phyloP scores from a whole-genome alignment of 768 basidiomycete genomes.

The Gymnopilus junonius region DNA sequence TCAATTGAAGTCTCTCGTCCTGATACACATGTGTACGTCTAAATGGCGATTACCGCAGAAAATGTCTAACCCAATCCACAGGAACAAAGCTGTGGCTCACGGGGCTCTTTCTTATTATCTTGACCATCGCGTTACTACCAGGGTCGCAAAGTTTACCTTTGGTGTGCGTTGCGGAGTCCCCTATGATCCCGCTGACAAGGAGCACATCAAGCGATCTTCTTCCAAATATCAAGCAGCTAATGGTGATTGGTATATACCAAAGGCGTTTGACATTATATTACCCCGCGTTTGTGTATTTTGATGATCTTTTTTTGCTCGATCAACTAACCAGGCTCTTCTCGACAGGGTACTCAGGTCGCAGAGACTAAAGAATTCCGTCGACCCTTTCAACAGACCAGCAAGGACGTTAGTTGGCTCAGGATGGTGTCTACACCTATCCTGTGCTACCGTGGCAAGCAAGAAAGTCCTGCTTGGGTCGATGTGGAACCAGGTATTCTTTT shows the following conservation, averaged over 20 bases:
- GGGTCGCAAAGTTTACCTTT: slow-evolving; percentile 19
- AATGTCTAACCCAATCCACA: no score
- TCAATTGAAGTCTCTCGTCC: slow-evolving; percentile 45
- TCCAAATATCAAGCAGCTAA: not conserved
- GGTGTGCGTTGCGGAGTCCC: slow-evolving; percentile 1
- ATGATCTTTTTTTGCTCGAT: not conserved
- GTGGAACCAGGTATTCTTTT: slow-evolving; percentile 10
- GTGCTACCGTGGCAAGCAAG: slow-evolving; percentile 17
- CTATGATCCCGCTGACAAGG: not conserved
- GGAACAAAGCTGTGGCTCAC: slow-evolving; percentile 24
- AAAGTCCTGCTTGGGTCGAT: slow-evolving; percentile 19
- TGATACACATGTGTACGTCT: slow-evolving; percentile 50
- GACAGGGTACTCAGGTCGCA: slow-evolving; percentile 25
- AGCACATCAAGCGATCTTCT: slow-evolving; percentile 1
- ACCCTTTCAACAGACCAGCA: slow-evolving; percentile 15
- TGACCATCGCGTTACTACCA: slow-evolving; percentile 14
- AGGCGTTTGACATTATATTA: slow-evolving; percentile 3
- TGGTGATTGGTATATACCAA: slow-evolving; percentile 3
- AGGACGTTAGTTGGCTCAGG: not conserved
- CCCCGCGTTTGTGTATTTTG: no score
- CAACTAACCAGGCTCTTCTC: not conserved
- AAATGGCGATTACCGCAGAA: no score
- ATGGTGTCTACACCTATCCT: slow-evolving; percentile 1
- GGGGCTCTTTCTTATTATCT: slow-evolving; percentile 25
- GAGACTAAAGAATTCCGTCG: slow-evolving; percentile 25